phyloP scores from a whole-genome alignment of 192 early-diverging fungal species.

The Entrophospora sp. region DNA sequence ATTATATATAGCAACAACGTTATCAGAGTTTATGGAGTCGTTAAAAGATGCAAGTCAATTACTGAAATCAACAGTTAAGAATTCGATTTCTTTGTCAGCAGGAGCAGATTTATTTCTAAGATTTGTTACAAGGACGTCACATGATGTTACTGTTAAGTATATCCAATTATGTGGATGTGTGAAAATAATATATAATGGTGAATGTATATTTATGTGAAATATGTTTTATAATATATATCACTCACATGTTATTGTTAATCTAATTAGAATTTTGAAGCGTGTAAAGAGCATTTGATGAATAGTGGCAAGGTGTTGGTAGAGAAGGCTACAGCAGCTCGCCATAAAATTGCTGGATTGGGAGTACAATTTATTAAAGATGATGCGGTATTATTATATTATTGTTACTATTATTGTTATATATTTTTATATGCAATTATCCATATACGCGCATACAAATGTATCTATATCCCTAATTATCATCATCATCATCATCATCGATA shows the following conservation, averaged over 20 bases:
- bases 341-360: slow-evolving; percentile 69
- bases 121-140: slow-evolving; percentile 51
- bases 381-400: slow-evolving; percentile 21
- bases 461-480: too few relatives aligned
- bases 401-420: background rate
- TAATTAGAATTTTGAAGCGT: slow-evolving; percentile 61
- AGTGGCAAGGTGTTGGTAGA: slow-evolving; percentile 65
- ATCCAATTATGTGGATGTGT: too few relatives aligned
- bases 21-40: slow-evolving; percentile 80
- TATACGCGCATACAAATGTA: too few relatives aligned
- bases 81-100: slow-evolving; percentile 75
- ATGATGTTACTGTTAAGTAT: slow-evolving; percentile 59
- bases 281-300: slow-evolving; percentile 56
- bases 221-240: too few relatives aligned
- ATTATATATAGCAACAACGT: slow-evolving; percentile 61
- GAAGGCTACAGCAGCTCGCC: slow-evolving; percentile 60
- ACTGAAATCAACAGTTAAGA: slow-evolving; percentile 60
- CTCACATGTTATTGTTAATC: too few relatives aligned
- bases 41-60: slow-evolving; percentile 54
- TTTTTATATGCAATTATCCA: background rate
- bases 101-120: slow-evolving; percentile 81
- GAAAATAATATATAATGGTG: too few relatives aligned
- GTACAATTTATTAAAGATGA: slow-evolving; percentile 75
- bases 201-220: too few relatives aligned
- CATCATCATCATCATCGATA: too few relatives aligned